Evolutionary conservation across 495 filamentous ascomycete species (phyloP).

Genomic region (Umbilicaria muhlenbergii): DNA sequence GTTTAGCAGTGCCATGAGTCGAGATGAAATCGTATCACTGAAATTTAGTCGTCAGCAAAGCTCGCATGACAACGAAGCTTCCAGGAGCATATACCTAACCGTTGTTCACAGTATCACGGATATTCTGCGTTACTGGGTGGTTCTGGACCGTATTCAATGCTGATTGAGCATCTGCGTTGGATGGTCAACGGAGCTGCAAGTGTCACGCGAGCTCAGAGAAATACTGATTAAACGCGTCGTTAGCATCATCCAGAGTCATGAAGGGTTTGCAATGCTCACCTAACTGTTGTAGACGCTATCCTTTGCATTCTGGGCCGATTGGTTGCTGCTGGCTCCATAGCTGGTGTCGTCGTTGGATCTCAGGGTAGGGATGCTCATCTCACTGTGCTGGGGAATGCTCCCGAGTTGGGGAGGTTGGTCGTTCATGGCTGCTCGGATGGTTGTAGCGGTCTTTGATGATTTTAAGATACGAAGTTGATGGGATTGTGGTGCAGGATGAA

Average conservation of each 20-base stretch:
- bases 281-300: constrained; percentile 17
- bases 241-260: constrained; percentile 9
- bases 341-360: constrained; percentile 8
- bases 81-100: constrained; percentile 1
- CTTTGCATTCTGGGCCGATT: constrained; percentile 15
- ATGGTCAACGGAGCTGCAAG: constrained; percentile 10
- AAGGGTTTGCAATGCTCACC: constrained; percentile 9
- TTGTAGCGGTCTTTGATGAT: no score
- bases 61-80: no score
- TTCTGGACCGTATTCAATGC: constrained; percentile 19
- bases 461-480: no score
- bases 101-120: constrained; percentile 15
- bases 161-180: constrained; percentile 16
- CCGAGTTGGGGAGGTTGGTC: constrained; percentile 11
- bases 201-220: constrained; percentile 13
- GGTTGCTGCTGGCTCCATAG: constrained; percentile 3
- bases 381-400: constrained; percentile 7
- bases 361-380: constrained; percentile 9
- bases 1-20: not conserved
- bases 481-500: no score
- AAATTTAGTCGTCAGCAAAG: no score
- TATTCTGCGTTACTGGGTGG: constrained; percentile 21
- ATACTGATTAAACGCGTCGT: constrained; percentile 5
- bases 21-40: no score
- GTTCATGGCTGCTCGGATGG: constrained; percentile 1